Conservation (phyloP, 768 basidiomycete genomes). For the Guyanaporus albipodus region DNA sequence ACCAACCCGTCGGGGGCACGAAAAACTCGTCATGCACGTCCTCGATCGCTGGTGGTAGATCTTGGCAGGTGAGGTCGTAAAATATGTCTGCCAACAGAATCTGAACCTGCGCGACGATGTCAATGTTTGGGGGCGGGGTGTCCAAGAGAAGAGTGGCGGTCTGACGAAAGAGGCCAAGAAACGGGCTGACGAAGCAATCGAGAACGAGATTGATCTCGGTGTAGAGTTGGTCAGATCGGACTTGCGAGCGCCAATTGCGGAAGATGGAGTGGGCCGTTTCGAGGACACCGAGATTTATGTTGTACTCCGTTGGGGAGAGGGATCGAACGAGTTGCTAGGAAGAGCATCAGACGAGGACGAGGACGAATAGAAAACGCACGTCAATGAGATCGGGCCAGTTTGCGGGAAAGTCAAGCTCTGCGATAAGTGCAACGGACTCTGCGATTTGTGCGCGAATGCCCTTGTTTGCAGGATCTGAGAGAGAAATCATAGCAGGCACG, state of each 20-base stretch:
- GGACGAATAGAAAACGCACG: conserved; percentile 49
- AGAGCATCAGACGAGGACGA: conserved; percentile 12
- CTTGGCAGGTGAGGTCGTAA: conserved; percentile 93
- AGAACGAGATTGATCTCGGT: conserved; percentile 90
- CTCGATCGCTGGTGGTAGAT: conserved; percentile 91
- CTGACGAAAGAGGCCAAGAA: conserved; percentile 77
- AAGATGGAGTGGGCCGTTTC: conserved; percentile 97
- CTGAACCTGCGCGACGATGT: conserved; percentile 66
- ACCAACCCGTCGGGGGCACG: conserved; percentile 60
- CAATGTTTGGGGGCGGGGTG: conserved; percentile 37
- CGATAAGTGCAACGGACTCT: conserved; percentile 89
- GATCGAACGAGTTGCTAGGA: conserved; percentile 83
- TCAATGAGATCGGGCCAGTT: conserved; percentile 88
- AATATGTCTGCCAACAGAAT: conserved; percentile 81
- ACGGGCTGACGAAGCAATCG: conserved; percentile 75
- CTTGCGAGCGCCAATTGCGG: conserved; percentile 86
- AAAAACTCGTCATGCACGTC: conserved; percentile 85
- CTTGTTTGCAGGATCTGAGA: conserved; percentile 73
- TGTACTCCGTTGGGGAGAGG: conserved; percentile 76
- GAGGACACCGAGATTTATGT: conserved; percentile 84
- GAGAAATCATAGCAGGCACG: conserved; percentile 86
- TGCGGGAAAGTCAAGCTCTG: conserved; percentile 85
- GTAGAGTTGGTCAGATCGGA: conserved; percentile 83
- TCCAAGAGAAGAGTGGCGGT: conserved; percentile 51
- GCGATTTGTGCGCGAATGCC: conserved; percentile 80